Evolutionary conservation across 2,329 filamentous ascomycete species (phyloP), one percentile per base, ranked within the genome.

Genomic region (Metarhizium humberi): DNA sequence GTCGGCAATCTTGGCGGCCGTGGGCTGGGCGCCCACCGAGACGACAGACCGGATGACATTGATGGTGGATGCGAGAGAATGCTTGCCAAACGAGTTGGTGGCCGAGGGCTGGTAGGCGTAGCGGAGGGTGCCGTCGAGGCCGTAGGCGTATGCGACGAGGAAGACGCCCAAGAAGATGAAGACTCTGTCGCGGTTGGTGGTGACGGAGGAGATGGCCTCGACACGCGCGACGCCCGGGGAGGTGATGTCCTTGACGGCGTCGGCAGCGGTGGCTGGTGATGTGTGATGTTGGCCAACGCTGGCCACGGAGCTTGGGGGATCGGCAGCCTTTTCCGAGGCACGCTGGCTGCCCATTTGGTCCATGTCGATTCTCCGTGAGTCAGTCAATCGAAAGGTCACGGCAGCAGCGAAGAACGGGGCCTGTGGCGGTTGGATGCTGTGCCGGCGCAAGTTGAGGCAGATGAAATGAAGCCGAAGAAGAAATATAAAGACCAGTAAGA

Each of bases 1-100:
- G 65, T 87, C 81, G 40, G 86, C 74, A 6, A 85, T 71, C 65
- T 87, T 87, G 48, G 84, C 84, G 58, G 85, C 75, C 0, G 82
- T 80, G 7, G 85, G 75, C 60, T 84, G 69, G 16, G 79, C 78
- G 4, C 79, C 82, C 47, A 80, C 81, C 11, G 79, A 81, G 59
- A 85, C 80, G 50, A 85, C 81, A 18, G 75, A 71, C 7, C 80
- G 75, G 7, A 85, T 65, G 30, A 83, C 79, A 63, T 78, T 80
- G 62, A 86, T 71, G 4, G 81, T 81, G 2, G 81, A 73, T 4
- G 81, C 69, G 25, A 83, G 71, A 30, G 80, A 82, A 64, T 86
- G 82, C 6, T 69, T 57, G 3, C 63, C 62, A 58, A 78, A 82
- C 1, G 67, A 71, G 1, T 73, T 71, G 0, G 81, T 81, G 1